Conservation (phyloP, 495 filamentous ascomycete species). For the Lepidopterella palustris region DNA sequence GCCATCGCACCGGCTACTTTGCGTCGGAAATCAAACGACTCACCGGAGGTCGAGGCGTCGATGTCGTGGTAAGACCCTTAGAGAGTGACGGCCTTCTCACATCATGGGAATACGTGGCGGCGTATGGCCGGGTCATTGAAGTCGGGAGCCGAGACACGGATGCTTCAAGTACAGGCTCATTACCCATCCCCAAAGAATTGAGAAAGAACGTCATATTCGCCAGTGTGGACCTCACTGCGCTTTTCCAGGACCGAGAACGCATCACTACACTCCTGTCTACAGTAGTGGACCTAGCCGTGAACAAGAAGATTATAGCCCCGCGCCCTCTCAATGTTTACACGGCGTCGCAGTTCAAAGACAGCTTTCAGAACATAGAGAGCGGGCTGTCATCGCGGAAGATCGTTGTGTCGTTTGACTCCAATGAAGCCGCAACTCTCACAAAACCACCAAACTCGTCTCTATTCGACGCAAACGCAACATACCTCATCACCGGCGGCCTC, state of each 20-base stretch:
- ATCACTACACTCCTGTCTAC: background rate
- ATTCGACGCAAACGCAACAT: background rate
- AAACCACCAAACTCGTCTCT: background rate
- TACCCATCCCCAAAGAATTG: conserved; percentile 6
- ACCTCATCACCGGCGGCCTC: background rate
- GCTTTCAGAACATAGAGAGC: background rate
- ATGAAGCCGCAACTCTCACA: background rate
- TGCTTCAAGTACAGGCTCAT: background rate
- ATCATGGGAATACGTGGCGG: conserved; percentile 5
- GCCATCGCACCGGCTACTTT: background rate
- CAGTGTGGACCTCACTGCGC: background rate
- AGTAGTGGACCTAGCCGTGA: background rate
- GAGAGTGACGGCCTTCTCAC: background rate
- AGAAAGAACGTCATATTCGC: conserved; percentile 6
- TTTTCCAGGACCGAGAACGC: background rate
- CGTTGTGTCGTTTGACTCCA: background rate
- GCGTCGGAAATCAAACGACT: conserved; percentile 3
- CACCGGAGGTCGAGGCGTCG: conserved; percentile 1
- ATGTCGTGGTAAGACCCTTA: conserved; percentile 1
- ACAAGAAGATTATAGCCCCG: background rate
- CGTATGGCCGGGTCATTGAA: conserved; percentile 3
- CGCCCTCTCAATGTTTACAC: background rate
- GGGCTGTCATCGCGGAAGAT: background rate
- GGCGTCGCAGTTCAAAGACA: background rate
- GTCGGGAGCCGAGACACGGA: conserved; percentile 8